Evolutionary conservation across 176 grass and related monocot genomes (phyloP), one percentile per base, ranked within the genome.

Genomic region (Eremochloa ophiuroides): DNA sequence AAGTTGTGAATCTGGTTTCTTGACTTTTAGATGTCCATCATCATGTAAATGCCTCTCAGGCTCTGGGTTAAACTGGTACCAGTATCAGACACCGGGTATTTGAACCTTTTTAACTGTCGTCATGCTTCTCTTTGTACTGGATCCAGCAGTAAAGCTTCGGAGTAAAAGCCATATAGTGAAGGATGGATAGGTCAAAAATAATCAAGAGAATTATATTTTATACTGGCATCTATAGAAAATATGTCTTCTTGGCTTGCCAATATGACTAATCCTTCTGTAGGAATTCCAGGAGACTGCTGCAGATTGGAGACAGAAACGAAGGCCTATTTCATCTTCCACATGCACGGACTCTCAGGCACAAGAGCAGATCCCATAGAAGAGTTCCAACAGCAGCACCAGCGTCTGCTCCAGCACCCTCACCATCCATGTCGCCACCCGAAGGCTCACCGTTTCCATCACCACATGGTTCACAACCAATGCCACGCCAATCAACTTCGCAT

Each of bases 231-330:
- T 8, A 23, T 3, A 28, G 40, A 82, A 43, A 77, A 64, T 22
- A 9, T 34, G 62, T n/a, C 63, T 42, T 66, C 31, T 85, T 78
- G 41, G 25, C 18, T 53, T 71, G 53, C 44, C 70, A 51, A 79
- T 40, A 75, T 44, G 26, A 74, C 60, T 69, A 33, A 59, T 85
- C 2, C 2, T 82, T 73, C 25, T 65, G 22, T 82, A 56, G 85
- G 64, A 83, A 68, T 80, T 62, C 44, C 42, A 85, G 75, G 85
- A 90, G 58, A 51, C 80, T 84, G 35, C 83, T 91, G 30, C 88
- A 88, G 50, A 80, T 31, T 74, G 75, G 31, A 39, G 77, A 71
- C 38, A 71, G 17, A 53, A 79, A 86, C 6, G 58, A 77, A 85
- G 75, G 69, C 43, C 77, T 61, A 37, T 80, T 65, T 41, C 20